A percentile compares a stretch with the other conserved stretches of the same genome.
Evolutionary conservation across 2,329 filamentous ascomycete genomes (phyloP).

Genomic region (Massarina eburnea): DNA sequence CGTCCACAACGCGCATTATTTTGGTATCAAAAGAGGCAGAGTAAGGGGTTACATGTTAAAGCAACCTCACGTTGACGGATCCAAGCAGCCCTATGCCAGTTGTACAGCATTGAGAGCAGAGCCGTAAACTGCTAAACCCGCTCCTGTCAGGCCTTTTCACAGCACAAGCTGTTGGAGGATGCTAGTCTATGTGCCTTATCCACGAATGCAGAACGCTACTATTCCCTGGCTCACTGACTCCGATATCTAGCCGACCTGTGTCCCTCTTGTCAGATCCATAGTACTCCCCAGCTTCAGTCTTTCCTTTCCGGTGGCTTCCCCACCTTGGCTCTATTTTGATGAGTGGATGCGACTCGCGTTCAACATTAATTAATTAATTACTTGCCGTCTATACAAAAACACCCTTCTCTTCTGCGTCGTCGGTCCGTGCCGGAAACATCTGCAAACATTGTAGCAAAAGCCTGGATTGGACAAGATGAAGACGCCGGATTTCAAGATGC

Average conservation of each 20-base stretch:
- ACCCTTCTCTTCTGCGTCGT: not conserved
- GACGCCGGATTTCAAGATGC: constrained; percentile 15
- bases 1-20: constrained; percentile 22
- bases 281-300: not conserved
- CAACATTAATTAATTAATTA: constrained; percentile 8
- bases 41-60: constrained; percentile 21
- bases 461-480: constrained; percentile 8
- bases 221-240: constrained; percentile 9
- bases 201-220: constrained; percentile 23
- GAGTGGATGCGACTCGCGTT: constrained; percentile 2
- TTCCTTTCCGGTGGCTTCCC: constrained; percentile 3
- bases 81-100: constrained; percentile 25
- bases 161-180: constrained; percentile 21
- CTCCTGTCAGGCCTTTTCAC: constrained; percentile 5
- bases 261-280: constrained; percentile 2
- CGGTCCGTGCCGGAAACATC: not conserved
- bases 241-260: constrained; percentile 21
- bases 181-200: constrained; percentile 22
- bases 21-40: constrained; percentile 14
- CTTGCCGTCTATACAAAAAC: too few species aligned
- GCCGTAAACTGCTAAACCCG: constrained; percentile 7
- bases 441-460: not conserved
- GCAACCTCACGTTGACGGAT: constrained; percentile 15
- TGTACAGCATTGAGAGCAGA: constrained; percentile 34
- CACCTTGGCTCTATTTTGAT: constrained; percentile 5